Conservation (phyloP, 176 grass and related monocot genomes). For the Zoysia pacifica region DNA sequence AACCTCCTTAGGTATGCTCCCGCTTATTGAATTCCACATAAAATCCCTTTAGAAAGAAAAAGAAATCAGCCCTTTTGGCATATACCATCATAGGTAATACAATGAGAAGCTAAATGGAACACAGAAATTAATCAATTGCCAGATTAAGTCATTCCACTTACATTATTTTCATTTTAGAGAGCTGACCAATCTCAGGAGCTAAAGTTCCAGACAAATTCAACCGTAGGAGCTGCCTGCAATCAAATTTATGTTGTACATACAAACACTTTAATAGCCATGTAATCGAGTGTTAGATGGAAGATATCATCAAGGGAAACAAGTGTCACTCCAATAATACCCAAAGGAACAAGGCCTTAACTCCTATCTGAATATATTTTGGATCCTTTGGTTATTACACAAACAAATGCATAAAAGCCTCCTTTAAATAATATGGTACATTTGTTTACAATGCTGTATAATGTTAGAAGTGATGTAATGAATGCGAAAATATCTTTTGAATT, state of each 20-base stretch:
- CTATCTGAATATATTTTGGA: conserved; percentile 3
- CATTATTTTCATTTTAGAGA: conserved; percentile 83
- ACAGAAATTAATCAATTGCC: conserved; percentile 1
- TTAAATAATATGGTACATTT: conserved; percentile 7
- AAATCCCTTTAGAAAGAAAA: conserved; percentile 64
- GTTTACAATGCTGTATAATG: background rate
- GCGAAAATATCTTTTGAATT: conserved; percentile 8
- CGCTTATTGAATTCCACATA: conserved; percentile 73
- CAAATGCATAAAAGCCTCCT: background rate
- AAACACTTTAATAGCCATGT: conserved; percentile 32
- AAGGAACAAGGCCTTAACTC: background rate
- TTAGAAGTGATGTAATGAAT: conserved; percentile 2
- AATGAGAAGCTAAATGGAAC: conserved; percentile 14
- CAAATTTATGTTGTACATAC: conserved; percentile 26
- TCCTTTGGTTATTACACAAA: background rate
- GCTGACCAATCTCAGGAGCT: conserved; percentile 77
- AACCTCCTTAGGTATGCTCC: conserved; percentile 66
- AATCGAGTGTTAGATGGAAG: background rate
- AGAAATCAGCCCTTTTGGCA: background rate
- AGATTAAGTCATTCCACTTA: conserved; percentile 45
- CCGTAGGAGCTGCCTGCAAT: conserved; percentile 75
- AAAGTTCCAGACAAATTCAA: conserved; percentile 77
- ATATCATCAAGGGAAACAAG: conserved; percentile 39
- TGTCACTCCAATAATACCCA: conserved; percentile 23
- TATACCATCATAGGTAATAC: conserved; percentile 7